Evolutionary conservation across 78 protist genomes (phyloP), one percentile per base, ranked within the genome.

Genomic region (Bodo saltans): DNA sequence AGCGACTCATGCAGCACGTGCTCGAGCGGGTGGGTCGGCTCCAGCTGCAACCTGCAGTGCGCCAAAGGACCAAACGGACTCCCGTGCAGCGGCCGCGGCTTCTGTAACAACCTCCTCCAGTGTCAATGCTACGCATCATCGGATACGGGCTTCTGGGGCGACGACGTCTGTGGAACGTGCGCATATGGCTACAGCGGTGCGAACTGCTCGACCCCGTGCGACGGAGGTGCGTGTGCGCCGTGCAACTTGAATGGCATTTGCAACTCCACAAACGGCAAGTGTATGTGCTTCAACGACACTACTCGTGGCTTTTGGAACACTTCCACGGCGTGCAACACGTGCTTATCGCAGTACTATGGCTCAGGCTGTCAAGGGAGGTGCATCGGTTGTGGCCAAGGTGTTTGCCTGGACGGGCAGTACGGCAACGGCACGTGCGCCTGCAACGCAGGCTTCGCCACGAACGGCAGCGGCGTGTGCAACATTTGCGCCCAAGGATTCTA

Each of bases 211-310:
- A n/a, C n/a, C n/a, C 32, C 8, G 40, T 81, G 85, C 42, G 8
- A 72, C 8, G 85, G 85, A 23, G 85, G 85, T 3, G 73, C 74
- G 38, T 30, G 8, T 34, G 67, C 47, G 60, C 60, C 60, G 8
- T 47, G 60, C 60, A 47, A 47, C 60, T 8, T 8, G n/a, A 47
- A 47, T 17, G 60, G 60, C 60, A 17, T 8, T 17, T 47, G 60
- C 60, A 17, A 47, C 60, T 17, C n/a, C 60, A 40, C 35, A 8
- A 3, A 8, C 69, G 81, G 81, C 41, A 17, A 12, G 38, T 76
- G 81, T 38, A 76, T 23, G 3, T 76, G 81, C 69, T 67, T 37
- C 41, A 2, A 3, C 25, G 81, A 33, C 25, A 35, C 29, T 26
- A 27, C 1, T 1, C 37, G 67, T 1, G 81, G 81, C 41, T 40